These are phyloP conservation scores for Yamagishiella unicocca DNA, from an alignment of 139 green algal species.

Conservation along the genomic window DNA sequence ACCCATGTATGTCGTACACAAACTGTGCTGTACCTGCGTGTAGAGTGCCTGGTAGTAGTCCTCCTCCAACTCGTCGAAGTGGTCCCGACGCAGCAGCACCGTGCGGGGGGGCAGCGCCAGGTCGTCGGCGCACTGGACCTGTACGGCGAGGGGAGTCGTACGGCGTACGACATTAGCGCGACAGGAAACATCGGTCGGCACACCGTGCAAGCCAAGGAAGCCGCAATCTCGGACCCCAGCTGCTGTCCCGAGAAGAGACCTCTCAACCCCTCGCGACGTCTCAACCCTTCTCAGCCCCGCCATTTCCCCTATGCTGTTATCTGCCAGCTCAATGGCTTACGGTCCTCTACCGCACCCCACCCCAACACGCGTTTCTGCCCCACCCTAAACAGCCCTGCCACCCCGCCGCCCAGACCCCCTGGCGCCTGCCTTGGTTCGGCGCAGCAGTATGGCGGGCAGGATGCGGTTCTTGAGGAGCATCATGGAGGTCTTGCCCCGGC, in stretches of 20 bases:
- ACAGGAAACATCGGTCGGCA: not conserved
- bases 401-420: not conserved
- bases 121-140: conserved; percentile 89
- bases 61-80: conserved; percentile 85
- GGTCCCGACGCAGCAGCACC: conserved; percentile 76
- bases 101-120: conserved; percentile 89
- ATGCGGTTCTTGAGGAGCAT: conserved; percentile 85
- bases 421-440: conserved; percentile 87
- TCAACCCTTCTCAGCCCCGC: too few relatives aligned
- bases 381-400: too few relatives aligned
- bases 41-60: conserved; percentile 95
- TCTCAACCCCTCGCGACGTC: too few relatives aligned
- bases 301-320: too few relatives aligned
- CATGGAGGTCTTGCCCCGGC: conserved; percentile 55
- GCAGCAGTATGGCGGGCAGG: conserved; percentile 81
- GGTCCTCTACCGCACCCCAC: too few relatives aligned
- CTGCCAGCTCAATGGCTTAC: too few relatives aligned
- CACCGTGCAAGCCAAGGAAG: not conserved
- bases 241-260: too few relatives aligned
- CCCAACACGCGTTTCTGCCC: too few relatives aligned
- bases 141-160: not conserved
- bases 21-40: conserved; percentile 42
- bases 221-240: too few relatives aligned
- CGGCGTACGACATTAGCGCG: not conserved
- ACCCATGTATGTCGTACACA: conserved; percentile 2